phyloP scores from a whole-genome alignment of 140 eudicot genomes.

The Oenanthe javanica region DNA sequence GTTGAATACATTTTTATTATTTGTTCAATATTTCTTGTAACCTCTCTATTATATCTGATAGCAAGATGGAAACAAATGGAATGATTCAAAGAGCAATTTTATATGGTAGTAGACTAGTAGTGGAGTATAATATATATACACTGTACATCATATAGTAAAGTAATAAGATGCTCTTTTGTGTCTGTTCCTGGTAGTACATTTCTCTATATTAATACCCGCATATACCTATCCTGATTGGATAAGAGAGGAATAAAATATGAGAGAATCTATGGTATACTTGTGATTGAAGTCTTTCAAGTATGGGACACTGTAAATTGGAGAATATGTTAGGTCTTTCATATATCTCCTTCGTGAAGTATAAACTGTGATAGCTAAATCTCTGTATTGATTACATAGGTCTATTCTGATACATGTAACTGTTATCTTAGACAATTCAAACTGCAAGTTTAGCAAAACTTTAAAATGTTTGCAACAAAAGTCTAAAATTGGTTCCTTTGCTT shows the following conservation, averaged over 20 bases:
- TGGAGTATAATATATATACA: not conserved
- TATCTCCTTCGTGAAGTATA: not conserved
- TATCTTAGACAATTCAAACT: not conserved
- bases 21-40: not conserved
- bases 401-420: not conserved
- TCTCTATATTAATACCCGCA: not conserved
- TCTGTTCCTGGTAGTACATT: slow-evolving; percentile 12
- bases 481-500: not conserved
- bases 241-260: not conserved
- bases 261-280: not conserved
- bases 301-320: not conserved
- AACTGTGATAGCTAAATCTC: not conserved
- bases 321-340: not conserved
- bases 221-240: not conserved
- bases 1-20: not conserved
- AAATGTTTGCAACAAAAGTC: not conserved
- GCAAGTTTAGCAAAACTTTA: not conserved
- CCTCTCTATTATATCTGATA: not conserved
- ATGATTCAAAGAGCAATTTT: not conserved
- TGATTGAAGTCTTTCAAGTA: not conserved
- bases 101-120: not conserved
- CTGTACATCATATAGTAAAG: not conserved
- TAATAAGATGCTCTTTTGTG: slow-evolving; percentile 8
- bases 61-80: slow-evolving; percentile 6
- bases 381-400: not conserved